Evolutionary conservation across 768 basidiomycete species (phyloP).

Genomic region (Tulasnella sp.): DNA sequence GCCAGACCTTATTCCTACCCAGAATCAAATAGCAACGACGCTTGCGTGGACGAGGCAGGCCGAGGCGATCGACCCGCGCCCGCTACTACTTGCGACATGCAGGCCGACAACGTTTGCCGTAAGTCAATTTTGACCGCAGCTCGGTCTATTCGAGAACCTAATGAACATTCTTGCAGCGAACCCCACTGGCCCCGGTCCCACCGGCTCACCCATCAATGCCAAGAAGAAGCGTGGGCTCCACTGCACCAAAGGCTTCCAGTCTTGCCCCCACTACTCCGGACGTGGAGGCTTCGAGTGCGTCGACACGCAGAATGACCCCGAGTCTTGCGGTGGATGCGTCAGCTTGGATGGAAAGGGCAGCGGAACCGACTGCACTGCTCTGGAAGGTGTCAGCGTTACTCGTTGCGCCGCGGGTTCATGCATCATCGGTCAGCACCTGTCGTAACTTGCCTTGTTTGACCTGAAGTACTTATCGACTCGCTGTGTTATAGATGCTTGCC

Average conservation of each 20-base stretch:
- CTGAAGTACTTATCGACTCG: background rate
- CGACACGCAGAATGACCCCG: background rate
- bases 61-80: background rate
- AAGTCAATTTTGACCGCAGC: background rate
- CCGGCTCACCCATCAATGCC: background rate
- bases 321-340: conserved; percentile 22
- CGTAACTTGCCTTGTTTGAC: background rate
- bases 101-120: background rate
- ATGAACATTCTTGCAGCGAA: background rate
- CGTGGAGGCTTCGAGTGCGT: conserved; percentile 25
- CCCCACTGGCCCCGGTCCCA: background rate
- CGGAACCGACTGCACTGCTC: conserved; percentile 46
- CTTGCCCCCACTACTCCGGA: conserved; percentile 4
- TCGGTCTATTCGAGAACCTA: background rate
- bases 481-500: background rate
- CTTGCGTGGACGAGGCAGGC: background rate
- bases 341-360: conserved; percentile 7
- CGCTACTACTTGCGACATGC: background rate
- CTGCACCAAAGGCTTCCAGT: background rate
- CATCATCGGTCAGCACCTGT: background rate
- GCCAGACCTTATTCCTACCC: background rate
- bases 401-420: conserved; percentile 40
- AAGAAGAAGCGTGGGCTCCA: background rate
- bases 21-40: background rate
- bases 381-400: conserved; percentile 42